Evolutionary conservation across 768 basidiomycete species (phyloP).

Genomic region (Tricholoma sp.): DNA sequence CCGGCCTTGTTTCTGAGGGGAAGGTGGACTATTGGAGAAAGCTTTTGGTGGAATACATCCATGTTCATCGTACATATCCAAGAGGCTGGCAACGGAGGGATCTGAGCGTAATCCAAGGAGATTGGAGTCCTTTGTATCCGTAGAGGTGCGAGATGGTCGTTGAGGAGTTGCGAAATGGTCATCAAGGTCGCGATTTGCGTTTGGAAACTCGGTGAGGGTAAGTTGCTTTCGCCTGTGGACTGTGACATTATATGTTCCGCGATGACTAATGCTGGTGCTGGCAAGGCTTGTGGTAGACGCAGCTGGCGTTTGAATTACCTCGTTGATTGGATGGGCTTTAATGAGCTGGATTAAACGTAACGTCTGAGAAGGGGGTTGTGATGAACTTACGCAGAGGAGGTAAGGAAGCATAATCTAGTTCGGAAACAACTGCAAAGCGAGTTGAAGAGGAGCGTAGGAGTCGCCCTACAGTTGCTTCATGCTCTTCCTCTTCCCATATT

Average conservation of each 20-base stretch:
- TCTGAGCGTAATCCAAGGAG: conserved; percentile 62
- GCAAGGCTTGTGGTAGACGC: conserved; percentile 49
- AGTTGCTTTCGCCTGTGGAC: conserved; percentile 58
- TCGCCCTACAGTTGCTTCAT: conserved; percentile 42
- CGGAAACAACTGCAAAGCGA: conserved; percentile 52
- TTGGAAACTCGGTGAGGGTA: conserved; percentile 60
- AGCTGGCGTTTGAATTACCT: conserved; percentile 42
- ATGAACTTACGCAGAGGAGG: conserved; percentile 64
- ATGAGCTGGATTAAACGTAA: background rate
- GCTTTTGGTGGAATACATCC: conserved; percentile 55
- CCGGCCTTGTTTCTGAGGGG: conserved; percentile 33
- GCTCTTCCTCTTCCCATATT: conserved; percentile 41
- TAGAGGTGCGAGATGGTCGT: conserved; percentile 20
- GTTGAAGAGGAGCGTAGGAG: conserved; percentile 72
- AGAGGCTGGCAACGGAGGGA: conserved; percentile 71
- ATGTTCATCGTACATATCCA: conserved; percentile 69
- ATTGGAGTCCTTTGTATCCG: conserved; percentile 43
- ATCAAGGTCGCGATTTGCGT: conserved; percentile 43
- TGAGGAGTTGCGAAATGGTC: conserved; percentile 23
- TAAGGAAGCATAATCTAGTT: conserved; percentile 50
- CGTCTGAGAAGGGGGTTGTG: background rate
- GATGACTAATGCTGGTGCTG: conserved; percentile 44
- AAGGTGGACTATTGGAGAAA: conserved; percentile 60
- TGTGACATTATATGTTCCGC: conserved; percentile 69
- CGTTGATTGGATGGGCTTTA: conserved; percentile 64